phyloP scores from a whole-genome alignment of 1,284 basidiomycete species.

The Irpex sp. region DNA sequence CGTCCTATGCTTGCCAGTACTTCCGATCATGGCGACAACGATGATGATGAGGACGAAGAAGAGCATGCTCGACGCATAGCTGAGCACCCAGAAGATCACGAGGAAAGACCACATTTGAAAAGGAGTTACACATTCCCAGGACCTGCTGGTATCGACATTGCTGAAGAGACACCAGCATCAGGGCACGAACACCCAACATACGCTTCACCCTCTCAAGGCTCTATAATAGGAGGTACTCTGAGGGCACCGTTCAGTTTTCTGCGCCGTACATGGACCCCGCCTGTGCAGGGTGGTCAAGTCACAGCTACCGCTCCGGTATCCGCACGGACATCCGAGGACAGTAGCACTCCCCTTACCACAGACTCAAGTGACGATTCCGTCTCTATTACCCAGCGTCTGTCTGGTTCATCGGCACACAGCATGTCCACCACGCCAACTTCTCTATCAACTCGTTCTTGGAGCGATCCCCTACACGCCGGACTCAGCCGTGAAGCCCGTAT shows the following conservation, averaged over 20 bases:
- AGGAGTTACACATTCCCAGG: neutral
- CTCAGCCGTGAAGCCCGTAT: conserved; percentile 26
- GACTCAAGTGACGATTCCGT: conserved; percentile 11
- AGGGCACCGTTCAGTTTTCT: neutral
- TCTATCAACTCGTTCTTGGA: conserved; percentile 21
- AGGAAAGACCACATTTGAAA: neutral
- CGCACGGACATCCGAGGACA: conserved; percentile 9
- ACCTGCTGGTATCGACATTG: neutral
- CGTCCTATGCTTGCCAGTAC: conserved; percentile 6
- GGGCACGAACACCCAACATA: neutral
- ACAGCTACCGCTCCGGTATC: conserved; percentile 1
- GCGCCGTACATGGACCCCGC: neutral
- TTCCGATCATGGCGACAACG: conserved; percentile 10
- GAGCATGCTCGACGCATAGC: neutral
- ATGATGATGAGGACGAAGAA: conserved; percentile 11
- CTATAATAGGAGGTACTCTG: neutral
- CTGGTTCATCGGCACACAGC: conserved; percentile 4
- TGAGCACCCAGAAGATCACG: neutral
- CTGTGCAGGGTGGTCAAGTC: neutral
- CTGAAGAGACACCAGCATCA: neutral
- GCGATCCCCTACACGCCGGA: conserved; percentile 24
- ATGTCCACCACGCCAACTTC: conserved; percentile 18
- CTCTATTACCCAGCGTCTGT: neutral
- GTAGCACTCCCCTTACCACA: conserved; percentile 10
- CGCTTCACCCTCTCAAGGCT: neutral